These are phyloP conservation scores for Pseudogymnoascus sp. DNA, from an alignment of 2,329 filamentous ascomycete genomes.

Conservation along the genomic window DNA sequence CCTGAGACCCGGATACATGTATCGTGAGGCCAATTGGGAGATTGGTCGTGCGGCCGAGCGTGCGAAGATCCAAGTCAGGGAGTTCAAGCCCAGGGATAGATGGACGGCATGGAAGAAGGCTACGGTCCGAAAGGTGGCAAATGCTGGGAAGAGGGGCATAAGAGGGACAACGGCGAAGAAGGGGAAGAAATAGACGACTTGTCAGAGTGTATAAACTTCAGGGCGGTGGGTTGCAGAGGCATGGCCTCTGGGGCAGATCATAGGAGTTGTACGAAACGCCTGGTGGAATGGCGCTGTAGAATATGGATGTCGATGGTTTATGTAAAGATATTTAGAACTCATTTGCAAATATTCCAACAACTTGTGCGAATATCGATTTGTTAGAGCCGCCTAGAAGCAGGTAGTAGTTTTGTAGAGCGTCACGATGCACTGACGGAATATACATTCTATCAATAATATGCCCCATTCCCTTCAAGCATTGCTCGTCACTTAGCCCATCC, in stretches of 20 bases:
- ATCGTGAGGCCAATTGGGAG: conserved; percentile 57
- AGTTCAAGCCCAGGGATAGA: conserved; percentile 44
- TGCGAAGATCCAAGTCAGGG: conserved; percentile 47
- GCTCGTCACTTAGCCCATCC: neutral
- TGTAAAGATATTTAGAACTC: conserved; percentile 7
- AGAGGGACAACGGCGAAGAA: conserved; percentile 30
- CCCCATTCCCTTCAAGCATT: neutral
- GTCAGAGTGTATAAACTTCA: neutral
- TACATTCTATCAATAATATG: neutral
- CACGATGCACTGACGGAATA: neutral
- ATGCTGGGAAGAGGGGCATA: conserved; percentile 45
- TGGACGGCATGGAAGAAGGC: conserved; percentile 59
- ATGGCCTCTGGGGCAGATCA: neutral
- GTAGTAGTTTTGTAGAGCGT: neutral
- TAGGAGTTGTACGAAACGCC: neutral
- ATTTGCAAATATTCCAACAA: neutral
- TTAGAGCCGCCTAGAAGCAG: neutral
- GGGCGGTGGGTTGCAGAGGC: neutral
- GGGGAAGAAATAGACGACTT: conserved; percentile 2
- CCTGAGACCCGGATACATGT: conserved; percentile 51
- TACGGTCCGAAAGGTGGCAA: conserved; percentile 38
- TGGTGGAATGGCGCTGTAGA: conserved; percentile 7
- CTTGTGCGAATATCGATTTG: neutral
- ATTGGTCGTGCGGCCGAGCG: conserved; percentile 56
- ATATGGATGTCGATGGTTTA: conserved; percentile 1